Conservation (phyloP, 345 rosid genomes). For the Laguncularia racemosa region DNA sequence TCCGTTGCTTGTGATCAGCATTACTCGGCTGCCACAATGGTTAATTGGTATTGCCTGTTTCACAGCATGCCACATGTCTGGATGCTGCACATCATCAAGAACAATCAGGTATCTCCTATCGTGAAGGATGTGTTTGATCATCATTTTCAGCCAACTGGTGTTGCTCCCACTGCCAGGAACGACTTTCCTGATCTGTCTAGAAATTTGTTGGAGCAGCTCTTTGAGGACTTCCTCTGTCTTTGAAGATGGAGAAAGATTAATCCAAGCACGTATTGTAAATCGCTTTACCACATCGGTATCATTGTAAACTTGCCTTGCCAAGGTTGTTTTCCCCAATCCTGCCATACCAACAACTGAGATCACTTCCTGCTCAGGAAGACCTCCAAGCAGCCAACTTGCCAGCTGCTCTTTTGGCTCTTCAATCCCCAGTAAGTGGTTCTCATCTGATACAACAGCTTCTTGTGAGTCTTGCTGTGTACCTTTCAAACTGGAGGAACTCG, state of each 20-base stretch:
- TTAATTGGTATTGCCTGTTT: constrained; percentile 17
- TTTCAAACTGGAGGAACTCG: neutral
- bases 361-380: neutral
- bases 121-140: constrained; percentile 7
- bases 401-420: constrained; percentile 3
- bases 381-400: constrained; percentile 10
- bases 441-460: constrained; percentile 16
- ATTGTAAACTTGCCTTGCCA: constrained; percentile 21
- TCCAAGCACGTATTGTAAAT: constrained; percentile 16
- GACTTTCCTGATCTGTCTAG: constrained; percentile 6
- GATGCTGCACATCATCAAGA: constrained; percentile 22
- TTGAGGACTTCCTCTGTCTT: constrained; percentile 8
- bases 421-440: constrained; percentile 9
- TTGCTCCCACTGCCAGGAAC: constrained; percentile 13
- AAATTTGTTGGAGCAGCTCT: constrained; percentile 13
- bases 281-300: constrained; percentile 8
- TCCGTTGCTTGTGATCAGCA: constrained; percentile 21
- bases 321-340: constrained; percentile 24
- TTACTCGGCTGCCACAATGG: constrained; percentile 9
- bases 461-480: constrained; percentile 9
- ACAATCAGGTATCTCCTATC: constrained; percentile 20
- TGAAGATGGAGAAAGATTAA: constrained; percentile 14
- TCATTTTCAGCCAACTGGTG: neutral
- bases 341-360: constrained; percentile 19
- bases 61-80: constrained; percentile 11